phyloP scores from a whole-genome alignment of 1,284 basidiomycete species.

The Sanguinoderma infundibulare region DNA sequence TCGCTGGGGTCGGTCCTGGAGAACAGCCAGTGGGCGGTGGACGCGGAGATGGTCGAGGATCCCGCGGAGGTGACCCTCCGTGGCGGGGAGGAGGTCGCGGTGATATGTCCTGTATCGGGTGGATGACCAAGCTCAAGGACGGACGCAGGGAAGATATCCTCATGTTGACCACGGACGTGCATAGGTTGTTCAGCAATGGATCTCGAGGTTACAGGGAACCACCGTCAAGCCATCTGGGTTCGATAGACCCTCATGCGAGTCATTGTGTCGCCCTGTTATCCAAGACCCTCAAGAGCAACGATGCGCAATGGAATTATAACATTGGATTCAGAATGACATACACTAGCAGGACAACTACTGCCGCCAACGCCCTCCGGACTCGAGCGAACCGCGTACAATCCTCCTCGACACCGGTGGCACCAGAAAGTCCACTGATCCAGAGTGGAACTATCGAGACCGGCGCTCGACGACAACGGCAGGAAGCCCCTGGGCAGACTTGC shows the following conservation, averaged over 20 bases:
- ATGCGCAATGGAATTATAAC: neutral
- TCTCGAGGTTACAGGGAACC: too few species aligned
- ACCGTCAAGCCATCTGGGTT: too few species aligned
- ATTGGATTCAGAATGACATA: neutral
- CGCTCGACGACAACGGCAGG: constrained; percentile 46
- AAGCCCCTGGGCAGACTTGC: too few species aligned
- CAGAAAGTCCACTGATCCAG: constrained; percentile 44
- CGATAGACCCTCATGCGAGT: neutral
- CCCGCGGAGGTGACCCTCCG: constrained; percentile 50
- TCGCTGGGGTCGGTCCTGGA: constrained; percentile 56
- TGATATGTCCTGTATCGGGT: constrained; percentile 85
- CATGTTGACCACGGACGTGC: too few species aligned
- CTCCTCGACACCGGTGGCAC: constrained; percentile 61
- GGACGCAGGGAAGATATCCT: neutral
- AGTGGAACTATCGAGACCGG: constrained; percentile 53
- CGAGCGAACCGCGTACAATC: constrained; percentile 42
- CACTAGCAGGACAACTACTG: neutral
- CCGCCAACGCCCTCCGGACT: neutral
- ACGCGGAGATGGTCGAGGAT: constrained; percentile 80
- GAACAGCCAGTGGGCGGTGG: constrained; percentile 75
- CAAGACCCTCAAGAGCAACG: neutral
- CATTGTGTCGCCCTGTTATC: neutral
- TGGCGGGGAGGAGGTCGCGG: constrained; percentile 79
- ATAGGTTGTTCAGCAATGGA: too few species aligned
- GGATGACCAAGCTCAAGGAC: constrained; percentile 44